Percentiles rank a stretch among this genome's conserved stretches.
These are phyloP conservation scores for Solanum habrochaites DNA, from an alignment of 257 asterid genomes.

Conservation along the genomic window DNA sequence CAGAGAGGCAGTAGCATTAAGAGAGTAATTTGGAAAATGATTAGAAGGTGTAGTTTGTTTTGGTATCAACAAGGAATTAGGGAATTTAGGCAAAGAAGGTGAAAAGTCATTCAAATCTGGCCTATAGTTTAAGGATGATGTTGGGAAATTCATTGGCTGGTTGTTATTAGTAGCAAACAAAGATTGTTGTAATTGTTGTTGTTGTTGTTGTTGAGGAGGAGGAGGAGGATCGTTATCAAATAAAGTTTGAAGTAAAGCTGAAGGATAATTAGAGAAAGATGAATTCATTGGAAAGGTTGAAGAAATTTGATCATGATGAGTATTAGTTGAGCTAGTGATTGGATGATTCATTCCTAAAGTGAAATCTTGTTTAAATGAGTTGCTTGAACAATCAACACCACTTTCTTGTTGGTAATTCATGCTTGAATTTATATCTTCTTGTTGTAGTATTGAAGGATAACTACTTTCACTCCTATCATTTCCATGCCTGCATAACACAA, in stretches of 20 bases:
- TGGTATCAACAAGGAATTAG: conserved; percentile 2
- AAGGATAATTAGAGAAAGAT: conserved; percentile 17
- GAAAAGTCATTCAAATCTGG: conserved; percentile 14
- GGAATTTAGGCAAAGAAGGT: conserved; percentile 3
- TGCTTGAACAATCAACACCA: not conserved
- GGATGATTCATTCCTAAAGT: not conserved
- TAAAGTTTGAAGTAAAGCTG: conserved; percentile 29
- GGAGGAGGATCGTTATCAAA: conserved; percentile 28
- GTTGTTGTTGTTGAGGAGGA: not conserved
- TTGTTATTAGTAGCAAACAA: conserved; percentile 1
- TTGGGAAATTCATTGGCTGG: conserved; percentile 7
- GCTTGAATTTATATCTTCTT: conserved; percentile 3
- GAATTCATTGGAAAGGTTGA: conserved; percentile 4
- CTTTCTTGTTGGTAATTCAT: conserved; percentile 5
- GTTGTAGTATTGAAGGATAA: not conserved
- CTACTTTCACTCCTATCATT: not conserved
- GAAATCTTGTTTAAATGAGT: not conserved
- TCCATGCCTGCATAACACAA: conserved; percentile 1
- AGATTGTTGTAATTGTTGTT: conserved; percentile 1
- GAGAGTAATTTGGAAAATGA: not conserved
- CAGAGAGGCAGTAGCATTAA: not conserved
- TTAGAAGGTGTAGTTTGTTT: conserved; percentile 1
- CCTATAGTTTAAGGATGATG: not conserved
- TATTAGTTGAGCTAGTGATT: not conserved
- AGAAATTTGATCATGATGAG: not conserved